Evolutionary conservation across 2,329 filamentous ascomycete species (phyloP).

Genomic region (Onygenales sp.): DNA sequence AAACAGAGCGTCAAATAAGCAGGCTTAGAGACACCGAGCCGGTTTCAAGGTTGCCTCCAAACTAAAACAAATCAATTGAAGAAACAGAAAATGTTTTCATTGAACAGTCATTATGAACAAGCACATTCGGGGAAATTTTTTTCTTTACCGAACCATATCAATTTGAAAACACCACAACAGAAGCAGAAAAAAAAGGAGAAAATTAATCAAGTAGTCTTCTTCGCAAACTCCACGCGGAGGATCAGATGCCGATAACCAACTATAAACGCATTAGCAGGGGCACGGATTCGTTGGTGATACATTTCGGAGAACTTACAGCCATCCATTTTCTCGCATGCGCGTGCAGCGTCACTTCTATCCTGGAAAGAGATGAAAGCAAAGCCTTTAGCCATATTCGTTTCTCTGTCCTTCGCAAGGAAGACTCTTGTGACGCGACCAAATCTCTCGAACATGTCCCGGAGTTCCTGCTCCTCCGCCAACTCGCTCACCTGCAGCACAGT

Average conservation of each 20-base stretch:
- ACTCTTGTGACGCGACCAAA: constrained; percentile 95
- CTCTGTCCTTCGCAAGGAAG: constrained; percentile 94
- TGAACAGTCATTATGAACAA: neutral
- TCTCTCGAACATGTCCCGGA: constrained; percentile 96
- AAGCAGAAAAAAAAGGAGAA: neutral
- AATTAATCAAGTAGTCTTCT: constrained; percentile 28
- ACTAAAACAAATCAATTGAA: neutral
- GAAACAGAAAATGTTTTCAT: neutral
- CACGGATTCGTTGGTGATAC: neutral
- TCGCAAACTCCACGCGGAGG: constrained; percentile 44
- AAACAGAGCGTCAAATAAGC: neutral
- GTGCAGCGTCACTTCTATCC: constrained; percentile 79
- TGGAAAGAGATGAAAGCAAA: constrained; percentile 98
- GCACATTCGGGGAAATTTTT: neutral
- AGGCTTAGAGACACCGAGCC: neutral
- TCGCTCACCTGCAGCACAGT: constrained; percentile 64
- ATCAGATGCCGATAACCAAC: constrained; percentile 45
- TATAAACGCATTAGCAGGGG: constrained; percentile 16
- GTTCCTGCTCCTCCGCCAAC: constrained; percentile 89
- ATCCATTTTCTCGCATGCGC: constrained; percentile 96
- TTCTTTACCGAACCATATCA: constrained; percentile 6
- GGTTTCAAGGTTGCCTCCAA: neutral
- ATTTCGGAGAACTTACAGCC: constrained; percentile 51
- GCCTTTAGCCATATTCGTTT: constrained; percentile 92
- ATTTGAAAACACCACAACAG: constrained; percentile 9